Percentiles rank a stretch among this genome's conserved stretches.
Evolutionary conservation across 495 filamentous ascomycete genomes (phyloP).

Genomic region (Podospora conica): DNA sequence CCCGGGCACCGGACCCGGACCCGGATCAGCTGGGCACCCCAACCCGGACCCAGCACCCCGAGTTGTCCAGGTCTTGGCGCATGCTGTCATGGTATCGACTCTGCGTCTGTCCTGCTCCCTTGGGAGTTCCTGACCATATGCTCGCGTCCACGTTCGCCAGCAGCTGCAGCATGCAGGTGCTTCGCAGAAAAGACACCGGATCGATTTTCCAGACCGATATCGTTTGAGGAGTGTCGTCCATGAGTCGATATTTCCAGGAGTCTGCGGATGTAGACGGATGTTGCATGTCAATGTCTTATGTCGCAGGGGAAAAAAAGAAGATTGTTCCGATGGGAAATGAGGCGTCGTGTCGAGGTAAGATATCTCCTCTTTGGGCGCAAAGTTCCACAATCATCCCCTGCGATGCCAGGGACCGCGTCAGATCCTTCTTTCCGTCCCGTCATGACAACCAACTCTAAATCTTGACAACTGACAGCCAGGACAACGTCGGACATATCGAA

Average conservation of each 20-base stretch:
- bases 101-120: not conserved
- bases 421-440: not conserved
- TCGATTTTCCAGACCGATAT: not conserved
- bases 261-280: not conserved
- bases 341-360: not conserved
- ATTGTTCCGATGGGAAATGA: not conserved
- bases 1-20: too few relatives aligned
- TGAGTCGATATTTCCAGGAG: not conserved
- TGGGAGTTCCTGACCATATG: not conserved
- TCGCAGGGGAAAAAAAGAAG: not conserved
- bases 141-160: not conserved
- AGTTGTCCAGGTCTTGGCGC: not conserved
- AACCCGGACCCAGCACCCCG: not conserved
- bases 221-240: not conserved
- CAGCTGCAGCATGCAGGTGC: not conserved
- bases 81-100: not conserved
- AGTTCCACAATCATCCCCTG: too few relatives aligned
- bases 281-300: not conserved
- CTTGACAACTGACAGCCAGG: too few relatives aligned
- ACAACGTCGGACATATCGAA: not conserved
- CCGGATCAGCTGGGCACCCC: too few relatives aligned
- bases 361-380: not conserved
- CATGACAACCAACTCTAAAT: not conserved
- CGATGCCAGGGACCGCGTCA: too few relatives aligned
- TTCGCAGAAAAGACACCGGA: not conserved